phyloP scores from a whole-genome alignment of 768 basidiomycete genomes.

The Lactifluus pinguis region DNA sequence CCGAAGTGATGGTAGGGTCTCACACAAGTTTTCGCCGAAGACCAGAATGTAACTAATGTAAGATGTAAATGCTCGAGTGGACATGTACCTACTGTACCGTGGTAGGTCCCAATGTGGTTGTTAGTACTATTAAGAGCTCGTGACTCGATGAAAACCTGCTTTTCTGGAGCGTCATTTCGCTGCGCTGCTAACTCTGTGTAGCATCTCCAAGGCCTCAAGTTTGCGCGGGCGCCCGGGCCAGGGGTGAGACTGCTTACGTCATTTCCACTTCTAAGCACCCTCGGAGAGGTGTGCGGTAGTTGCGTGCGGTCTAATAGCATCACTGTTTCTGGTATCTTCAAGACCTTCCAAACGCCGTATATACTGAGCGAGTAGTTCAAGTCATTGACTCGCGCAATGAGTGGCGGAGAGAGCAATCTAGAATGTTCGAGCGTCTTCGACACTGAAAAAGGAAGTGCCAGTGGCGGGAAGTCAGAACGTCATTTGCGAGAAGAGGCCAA shows the following conservation, averaged over 20 bases:
- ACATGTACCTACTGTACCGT: background rate
- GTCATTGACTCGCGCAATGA: background rate
- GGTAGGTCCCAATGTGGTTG: background rate
- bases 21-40: background rate
- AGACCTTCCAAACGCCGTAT: background rate
- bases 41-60: background rate
- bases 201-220: no score
- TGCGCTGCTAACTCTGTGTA: no score
- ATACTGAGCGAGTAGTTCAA: background rate
- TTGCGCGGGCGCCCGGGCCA: no score
- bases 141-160: no score
- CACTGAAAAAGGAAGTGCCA: background rate
- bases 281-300: no score
- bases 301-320: no score
- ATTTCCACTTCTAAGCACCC: no score
- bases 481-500: background rate
- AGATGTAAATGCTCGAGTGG: background rate
- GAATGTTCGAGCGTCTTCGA: background rate
- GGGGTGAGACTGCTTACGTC: no score
- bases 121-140: background rate
- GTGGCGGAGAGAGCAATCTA: background rate
- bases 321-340: no score
- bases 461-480: background rate
- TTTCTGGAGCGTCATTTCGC: no score
- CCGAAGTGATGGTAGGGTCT: background rate